These are phyloP conservation scores for Colletotrichum sp. DNA, from an alignment of 2,329 filamentous ascomycete species.

Conservation along the genomic window DNA sequence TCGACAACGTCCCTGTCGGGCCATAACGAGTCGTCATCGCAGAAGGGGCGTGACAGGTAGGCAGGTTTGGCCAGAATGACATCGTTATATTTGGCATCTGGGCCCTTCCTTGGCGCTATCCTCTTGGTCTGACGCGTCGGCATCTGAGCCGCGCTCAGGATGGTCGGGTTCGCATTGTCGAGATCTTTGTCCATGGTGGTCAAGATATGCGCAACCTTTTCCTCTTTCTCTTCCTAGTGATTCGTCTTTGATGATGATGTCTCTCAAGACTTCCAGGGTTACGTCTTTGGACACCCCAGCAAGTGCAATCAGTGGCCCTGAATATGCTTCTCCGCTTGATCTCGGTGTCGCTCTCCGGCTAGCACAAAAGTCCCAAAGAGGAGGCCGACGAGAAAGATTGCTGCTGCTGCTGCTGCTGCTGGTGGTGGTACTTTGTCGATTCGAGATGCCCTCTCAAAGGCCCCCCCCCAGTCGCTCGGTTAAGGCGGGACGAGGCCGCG, in stretches of 20 bases:
- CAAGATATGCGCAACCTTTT: background rate
- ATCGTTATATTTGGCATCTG: slow-evolving; percentile 52
- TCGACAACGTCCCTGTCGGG: slow-evolving; percentile 44
- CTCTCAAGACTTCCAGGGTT: background rate
- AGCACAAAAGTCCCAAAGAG: background rate
- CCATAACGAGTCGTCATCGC: slow-evolving; percentile 39
- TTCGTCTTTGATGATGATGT: background rate
- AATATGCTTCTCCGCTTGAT: slow-evolving; percentile 1
- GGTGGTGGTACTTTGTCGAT: background rate
- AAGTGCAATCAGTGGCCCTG: background rate
- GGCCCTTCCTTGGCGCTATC: slow-evolving; percentile 48
- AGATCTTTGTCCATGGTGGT: slow-evolving; percentile 45
- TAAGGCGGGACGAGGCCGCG: background rate
- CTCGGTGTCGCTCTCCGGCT: background rate
- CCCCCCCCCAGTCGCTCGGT: slow-evolving; percentile 9
- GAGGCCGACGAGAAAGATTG: background rate
- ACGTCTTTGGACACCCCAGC: background rate
- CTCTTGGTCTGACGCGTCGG: slow-evolving; percentile 73
- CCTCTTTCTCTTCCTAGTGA: background rate
- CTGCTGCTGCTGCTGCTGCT: background rate
- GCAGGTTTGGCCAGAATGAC: slow-evolving; percentile 51
- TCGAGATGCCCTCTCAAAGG: background rate
- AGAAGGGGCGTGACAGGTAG: slow-evolving; percentile 47
- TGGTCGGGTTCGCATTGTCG: slow-evolving; percentile 91
- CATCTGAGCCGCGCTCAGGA: slow-evolving; percentile 86